Evolutionary conservation across 208 protist species (phyloP), one percentile per base, ranked within the genome.

Genomic region (Angomonas ambiguus): DNA sequence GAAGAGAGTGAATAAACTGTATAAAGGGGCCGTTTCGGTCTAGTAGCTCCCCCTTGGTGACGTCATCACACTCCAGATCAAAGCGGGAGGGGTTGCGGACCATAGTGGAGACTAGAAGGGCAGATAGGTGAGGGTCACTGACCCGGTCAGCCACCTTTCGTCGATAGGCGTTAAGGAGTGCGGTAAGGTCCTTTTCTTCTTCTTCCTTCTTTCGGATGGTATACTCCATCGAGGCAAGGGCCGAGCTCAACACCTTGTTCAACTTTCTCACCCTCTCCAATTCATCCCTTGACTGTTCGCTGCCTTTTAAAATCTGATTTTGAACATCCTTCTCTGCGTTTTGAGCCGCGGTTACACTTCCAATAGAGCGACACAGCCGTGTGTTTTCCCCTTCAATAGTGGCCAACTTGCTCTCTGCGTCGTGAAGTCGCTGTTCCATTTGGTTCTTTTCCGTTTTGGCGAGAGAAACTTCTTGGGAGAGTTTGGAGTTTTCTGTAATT

Each of bases 171-270:
- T 91, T 93, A 33, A 93, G 69, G 28, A 93, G 72, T 35, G 73
- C 76, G 16, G 76, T 84, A 35, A 93, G 61, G 61, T 93, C 87
- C 13, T 74, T 79, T 33, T 87, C 80, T 65, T 93, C 87, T 59
- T 93, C 82, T 60, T 93, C 87, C 53, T 80, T 82, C 11, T 82
- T 76, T 18, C 82, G 81, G 53, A 93, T 83, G 0, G 83, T 93
- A 74, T 89, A 93, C 72, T 88, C 82, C 77, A 90, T 88, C 8
- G 87, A 90, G 10, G 72, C 74, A 0, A 93, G 22, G 27, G 81
- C 69, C 30, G 79, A 63, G 61, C 75, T 82, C 62, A 93, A 57
- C 4, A 88, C 35, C 24, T 62, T 58, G 67, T 79, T 82, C 57
- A 87, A 51, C 24, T 56, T 62, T 20, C 66, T 57, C 35, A 79